Percentiles rank a stretch among this genome's conserved stretches.
Conservation (phyloP, 164 flowering plant species). For the Chloranthus sessilifolius region DNA sequence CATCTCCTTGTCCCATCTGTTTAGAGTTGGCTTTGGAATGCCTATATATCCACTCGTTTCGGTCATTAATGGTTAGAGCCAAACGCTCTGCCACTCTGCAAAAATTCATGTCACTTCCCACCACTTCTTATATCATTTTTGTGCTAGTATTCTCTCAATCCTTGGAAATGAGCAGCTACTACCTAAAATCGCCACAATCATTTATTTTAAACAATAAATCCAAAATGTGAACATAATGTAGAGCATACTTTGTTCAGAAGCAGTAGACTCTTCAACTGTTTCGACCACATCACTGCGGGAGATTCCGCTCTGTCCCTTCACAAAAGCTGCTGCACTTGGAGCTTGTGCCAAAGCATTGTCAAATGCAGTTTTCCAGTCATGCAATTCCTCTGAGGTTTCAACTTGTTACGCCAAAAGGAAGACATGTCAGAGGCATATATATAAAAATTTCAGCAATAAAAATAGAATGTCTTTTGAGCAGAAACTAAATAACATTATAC, state of each 20-base stretch:
- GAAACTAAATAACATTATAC: background rate
- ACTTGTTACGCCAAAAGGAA: conserved; percentile 42
- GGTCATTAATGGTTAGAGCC: no score
- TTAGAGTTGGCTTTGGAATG: no score
- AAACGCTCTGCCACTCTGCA: no score
- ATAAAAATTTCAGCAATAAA: background rate
- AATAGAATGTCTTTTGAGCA: background rate
- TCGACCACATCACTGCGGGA: conserved; percentile 58
- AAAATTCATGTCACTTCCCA: no score
- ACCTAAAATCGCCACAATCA: no score
- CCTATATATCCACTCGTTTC: no score
- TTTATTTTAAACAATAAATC: no score
- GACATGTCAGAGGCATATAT: background rate
- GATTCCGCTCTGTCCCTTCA: conserved; percentile 72
- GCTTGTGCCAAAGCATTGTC: conserved; percentile 87
- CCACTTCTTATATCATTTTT: no score
- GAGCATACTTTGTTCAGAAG: conserved; percentile 54
- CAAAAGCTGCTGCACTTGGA: conserved; percentile 65
- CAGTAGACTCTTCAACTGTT: conserved; percentile 44
- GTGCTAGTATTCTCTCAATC: no score
- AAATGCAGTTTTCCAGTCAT: conserved; percentile 90
- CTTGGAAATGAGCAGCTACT: no score
- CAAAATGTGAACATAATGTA: no score
- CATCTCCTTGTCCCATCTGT: no score
- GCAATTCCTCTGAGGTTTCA: conserved; percentile 82